A percentile compares a stretch with the other conserved stretches of the same genome.
These are phyloP conservation scores for Diversispora epigaea DNA, from an alignment of 192 early-diverging fungal species.

Conservation along the genomic window DNA sequence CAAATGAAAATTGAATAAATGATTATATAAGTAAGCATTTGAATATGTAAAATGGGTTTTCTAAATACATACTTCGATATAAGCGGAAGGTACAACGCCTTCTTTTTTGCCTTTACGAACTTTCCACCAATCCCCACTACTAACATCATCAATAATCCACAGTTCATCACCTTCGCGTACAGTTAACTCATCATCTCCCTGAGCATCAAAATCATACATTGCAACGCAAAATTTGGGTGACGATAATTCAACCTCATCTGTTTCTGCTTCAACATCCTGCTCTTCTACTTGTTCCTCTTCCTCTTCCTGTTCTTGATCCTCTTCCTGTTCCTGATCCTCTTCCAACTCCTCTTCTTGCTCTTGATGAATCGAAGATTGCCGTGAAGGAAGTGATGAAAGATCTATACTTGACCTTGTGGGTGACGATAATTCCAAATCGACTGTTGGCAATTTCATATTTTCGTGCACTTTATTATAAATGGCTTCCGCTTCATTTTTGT, in stretches of 20 bases:
- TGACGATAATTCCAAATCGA: conserved; percentile 15
- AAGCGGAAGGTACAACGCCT: conserved; percentile 87
- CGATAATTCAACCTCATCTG: conserved; percentile 20
- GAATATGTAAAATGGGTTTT: background rate
- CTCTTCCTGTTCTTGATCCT: conserved; percentile 37
- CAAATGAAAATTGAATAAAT: conserved; percentile 17
- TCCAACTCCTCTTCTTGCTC: conserved; percentile 33
- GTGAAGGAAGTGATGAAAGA: conserved; percentile 27
- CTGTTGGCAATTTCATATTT: conserved; percentile 43
- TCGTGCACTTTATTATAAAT: conserved; percentile 60
- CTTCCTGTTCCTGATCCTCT: conserved; percentile 25
- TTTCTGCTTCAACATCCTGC: conserved; percentile 37
- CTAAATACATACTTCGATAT: conserved; percentile 56
- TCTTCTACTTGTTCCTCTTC: conserved; percentile 30
- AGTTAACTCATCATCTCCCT: conserved; percentile 83
- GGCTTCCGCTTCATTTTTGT: conserved; percentile 68
- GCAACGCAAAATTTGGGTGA: conserved; percentile 44
- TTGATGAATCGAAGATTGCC: conserved; percentile 27
- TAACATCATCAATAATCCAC: conserved; percentile 78
- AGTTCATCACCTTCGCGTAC: conserved; percentile 83
- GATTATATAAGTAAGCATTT: background rate
- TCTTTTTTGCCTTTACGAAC: conserved; percentile 57
- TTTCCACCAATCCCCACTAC: conserved; percentile 87
- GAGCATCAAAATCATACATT: conserved; percentile 82
- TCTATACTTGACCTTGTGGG: conserved; percentile 34